Evolutionary conservation across 345 rosid genomes (phyloP), one percentile per base, ranked within the genome.

Genomic region (Anacardium occidentale): DNA sequence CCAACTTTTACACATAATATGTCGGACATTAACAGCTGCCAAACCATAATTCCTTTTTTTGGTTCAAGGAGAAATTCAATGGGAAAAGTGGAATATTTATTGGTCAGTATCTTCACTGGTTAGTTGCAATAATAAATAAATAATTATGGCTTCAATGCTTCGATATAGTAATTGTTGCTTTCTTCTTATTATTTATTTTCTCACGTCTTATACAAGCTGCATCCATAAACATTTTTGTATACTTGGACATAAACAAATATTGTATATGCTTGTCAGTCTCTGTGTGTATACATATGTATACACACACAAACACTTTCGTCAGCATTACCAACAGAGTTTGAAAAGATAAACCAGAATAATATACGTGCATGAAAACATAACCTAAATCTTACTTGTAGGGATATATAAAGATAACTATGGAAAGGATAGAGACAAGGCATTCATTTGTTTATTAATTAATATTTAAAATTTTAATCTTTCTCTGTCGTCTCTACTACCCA

Each of bases 321-420:
- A 37, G 42, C 42, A 62, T 40, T 42, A 62, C 42, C 0, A 22
- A 64, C 4, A 65, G 20, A 32, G 58, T 25, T 48, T 48, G 18
- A 10, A 69, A 42, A 55, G 42, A 69, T 44, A 56, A 69, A 34
- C 24, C 42, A 17, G 42, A 17, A 44, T 15, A 13, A 52, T 12
- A 48, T 11, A 20, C 1, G 15, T 70, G 45, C 66, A 71, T 48
- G 34, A 48, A 61, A 56, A 47, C 47, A 34, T 9, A 29, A 61
- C 59, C 66, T 71, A 59, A 47, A 47, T 59, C 66, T 71, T 61
- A 59, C 59, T 61, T 69, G 73, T 57, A 69, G 57, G 14, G 6
- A 37, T 61, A 54, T 54, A 42, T 40, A 24, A 34, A 17, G 5
- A 53, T 15, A 34, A 0, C 7, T 32, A 54, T 55, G 10, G 26